Conservation (phyloP, 306 rosid genomes). For the Astragalus glycyphyllos region DNA sequence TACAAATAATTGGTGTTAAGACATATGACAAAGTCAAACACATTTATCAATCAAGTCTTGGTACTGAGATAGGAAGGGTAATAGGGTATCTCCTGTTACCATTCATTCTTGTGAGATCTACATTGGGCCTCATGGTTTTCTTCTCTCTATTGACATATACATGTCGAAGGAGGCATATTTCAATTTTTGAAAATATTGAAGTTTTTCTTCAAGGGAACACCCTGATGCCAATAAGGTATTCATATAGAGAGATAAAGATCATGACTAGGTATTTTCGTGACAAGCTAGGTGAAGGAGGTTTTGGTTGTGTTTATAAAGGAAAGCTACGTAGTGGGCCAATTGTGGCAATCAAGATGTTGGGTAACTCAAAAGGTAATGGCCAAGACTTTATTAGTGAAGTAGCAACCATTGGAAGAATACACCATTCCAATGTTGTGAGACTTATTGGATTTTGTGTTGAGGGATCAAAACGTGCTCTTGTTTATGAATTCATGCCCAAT, state of each 20-base stretch:
- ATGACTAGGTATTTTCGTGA: slow-evolving; percentile 29
- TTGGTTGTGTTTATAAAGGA: slow-evolving; percentile 35
- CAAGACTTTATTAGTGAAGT: slow-evolving; percentile 35
- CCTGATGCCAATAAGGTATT: slow-evolving; percentile 36
- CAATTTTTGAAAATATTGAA: slow-evolving; percentile 33
- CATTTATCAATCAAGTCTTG: too few species aligned
- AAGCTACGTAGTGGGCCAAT: slow-evolving; percentile 27
- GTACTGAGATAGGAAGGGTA: too few species aligned
- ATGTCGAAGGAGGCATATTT: slow-evolving; percentile 18
- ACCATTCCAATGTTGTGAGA: slow-evolving; percentile 27
- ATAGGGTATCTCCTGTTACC: slow-evolving; percentile 2
- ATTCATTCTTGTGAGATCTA: not conserved
- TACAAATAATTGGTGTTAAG: too few species aligned
- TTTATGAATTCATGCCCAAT: slow-evolving; percentile 37
- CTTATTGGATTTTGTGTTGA: slow-evolving; percentile 19
- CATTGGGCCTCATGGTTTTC: slow-evolving; percentile 1
- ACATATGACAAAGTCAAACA: too few species aligned
- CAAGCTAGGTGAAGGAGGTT: slow-evolving; percentile 41
- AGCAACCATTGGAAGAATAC: slow-evolving; percentile 30
- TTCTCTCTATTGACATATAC: not conserved
- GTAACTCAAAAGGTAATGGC: slow-evolving; percentile 8
- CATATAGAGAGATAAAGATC: slow-evolving; percentile 33
- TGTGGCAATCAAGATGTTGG: slow-evolving; percentile 33
- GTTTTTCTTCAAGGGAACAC: slow-evolving; percentile 21
- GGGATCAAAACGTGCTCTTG: slow-evolving; percentile 30